Evolutionary conservation across 2,329 filamentous ascomycete genomes (phyloP).

Genomic region (Neurospora crassa): DNA sequence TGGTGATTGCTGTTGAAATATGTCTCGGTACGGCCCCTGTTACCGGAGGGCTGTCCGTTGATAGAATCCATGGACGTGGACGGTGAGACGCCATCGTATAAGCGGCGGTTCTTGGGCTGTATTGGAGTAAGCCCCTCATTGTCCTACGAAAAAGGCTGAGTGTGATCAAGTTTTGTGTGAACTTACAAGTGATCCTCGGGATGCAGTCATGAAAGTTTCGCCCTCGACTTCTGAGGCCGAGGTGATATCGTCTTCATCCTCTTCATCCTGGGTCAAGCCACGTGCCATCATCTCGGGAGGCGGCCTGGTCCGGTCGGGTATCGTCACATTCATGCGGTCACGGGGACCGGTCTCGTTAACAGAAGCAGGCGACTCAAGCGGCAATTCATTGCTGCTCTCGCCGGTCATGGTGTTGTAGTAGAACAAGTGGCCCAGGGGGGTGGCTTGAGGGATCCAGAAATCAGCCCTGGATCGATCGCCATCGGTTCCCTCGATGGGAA

Average conservation of each 20-base stretch:
- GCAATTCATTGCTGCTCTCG: conserved; percentile 88
- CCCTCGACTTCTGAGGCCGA: conserved; percentile 84
- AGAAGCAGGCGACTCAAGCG: conserved; percentile 79
- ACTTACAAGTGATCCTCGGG: conserved; percentile 59
- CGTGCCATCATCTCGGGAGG: conserved; percentile 86
- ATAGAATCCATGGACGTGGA: conserved; percentile 89
- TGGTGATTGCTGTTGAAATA: conserved; percentile 40
- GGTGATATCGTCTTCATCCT: conserved; percentile 73
- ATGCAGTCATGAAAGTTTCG: conserved; percentile 60
- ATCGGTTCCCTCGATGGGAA: conserved; percentile 61
- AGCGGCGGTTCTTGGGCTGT: conserved; percentile 43
- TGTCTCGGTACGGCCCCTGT: conserved; percentile 47
- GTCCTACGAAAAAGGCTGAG: neutral
- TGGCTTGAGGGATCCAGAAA: conserved; percentile 98
- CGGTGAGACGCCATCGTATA: conserved; percentile 67
- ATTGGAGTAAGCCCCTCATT: conserved; percentile 34
- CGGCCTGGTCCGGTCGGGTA: conserved; percentile 82
- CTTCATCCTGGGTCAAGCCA: conserved; percentile 73
- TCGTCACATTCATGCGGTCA: conserved; percentile 78
- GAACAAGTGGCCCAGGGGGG: conserved; percentile 82
- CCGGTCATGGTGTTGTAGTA: conserved; percentile 98
- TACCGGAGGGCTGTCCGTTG: conserved; percentile 54
- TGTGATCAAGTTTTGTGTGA: neutral
- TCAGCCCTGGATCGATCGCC: conserved; percentile 76
- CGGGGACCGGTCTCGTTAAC: conserved; percentile 74